Percentiles rank a stretch among this genome's conserved stretches.
Conservation (phyloP, 208 protist genomes). For the Trypanosoma brucei region DNA sequence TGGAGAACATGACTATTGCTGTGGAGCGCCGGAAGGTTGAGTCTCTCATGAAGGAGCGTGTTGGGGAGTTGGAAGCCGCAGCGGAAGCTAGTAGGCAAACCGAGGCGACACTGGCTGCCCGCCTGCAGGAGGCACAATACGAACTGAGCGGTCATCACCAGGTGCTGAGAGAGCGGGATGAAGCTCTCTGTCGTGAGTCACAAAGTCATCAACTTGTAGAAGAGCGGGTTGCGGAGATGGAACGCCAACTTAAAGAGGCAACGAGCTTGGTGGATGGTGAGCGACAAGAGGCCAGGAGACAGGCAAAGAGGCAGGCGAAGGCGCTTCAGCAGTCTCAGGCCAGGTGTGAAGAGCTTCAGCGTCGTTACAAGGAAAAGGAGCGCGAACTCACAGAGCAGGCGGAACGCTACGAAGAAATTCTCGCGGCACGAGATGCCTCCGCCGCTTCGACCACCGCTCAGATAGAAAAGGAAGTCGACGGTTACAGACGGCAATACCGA, state of each 20-base stretch:
- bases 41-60: constrained; percentile 6
- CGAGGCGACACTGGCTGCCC: neutral
- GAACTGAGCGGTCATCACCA: constrained; percentile 2
- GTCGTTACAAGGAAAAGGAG: constrained; percentile 5
- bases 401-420: constrained; percentile 8
- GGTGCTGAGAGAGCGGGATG: constrained; percentile 4
- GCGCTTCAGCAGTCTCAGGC: constrained; percentile 5
- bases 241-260: constrained; percentile 5
- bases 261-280: constrained; percentile 10
- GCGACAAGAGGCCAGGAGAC: neutral
- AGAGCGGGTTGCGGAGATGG: constrained; percentile 12
- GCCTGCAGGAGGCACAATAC: constrained; percentile 3
- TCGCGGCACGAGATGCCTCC: constrained; percentile 4
- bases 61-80: constrained; percentile 19
- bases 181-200: constrained; percentile 3
- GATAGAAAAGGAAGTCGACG: constrained; percentile 6
- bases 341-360: neutral
- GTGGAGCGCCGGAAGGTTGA: constrained; percentile 10
- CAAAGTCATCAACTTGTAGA: constrained; percentile 9
- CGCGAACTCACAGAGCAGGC: constrained; percentile 5
- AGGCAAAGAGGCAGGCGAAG: constrained; percentile 4
- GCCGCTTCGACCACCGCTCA: neutral
- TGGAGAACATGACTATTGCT: constrained; percentile 22
- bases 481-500: neutral
- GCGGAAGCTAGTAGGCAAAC: neutral